Evolutionary conservation across 2,329 filamentous ascomycete species (phyloP), one percentile per base, ranked within the genome.

Genomic region (Aspergillus fumigatiaffinis): DNA sequence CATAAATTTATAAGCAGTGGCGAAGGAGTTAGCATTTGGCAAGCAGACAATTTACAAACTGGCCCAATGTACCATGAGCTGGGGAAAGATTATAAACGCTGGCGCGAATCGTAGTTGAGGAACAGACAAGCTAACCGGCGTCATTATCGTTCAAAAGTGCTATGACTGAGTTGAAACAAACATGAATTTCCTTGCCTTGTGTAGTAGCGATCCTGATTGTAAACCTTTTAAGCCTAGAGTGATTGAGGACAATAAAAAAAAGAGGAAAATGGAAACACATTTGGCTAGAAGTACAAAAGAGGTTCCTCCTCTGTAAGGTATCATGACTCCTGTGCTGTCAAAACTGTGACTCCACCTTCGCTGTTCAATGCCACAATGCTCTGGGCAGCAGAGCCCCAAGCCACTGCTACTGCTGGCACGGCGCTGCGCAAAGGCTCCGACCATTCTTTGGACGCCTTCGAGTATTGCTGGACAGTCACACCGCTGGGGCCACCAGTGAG

Each of bases 401-500:
- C 81, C 50, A 95, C 81, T 21, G 87, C 86, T 29, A 87, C 84
- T 0, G 89, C 88, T 17, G 89, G 83, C 25, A 91, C 83, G 2
- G 88, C 90, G 71, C 85, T 91, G 67, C 88, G 84, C 63, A 97
- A 80, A 9, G 90, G 88, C 79, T 97, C 92, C 48, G 87, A 89
- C 94, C 94, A 99, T 57, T 84, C 82, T 83, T 96, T 99, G 60
- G 85, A 83, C 53, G 86, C 80, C 82, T 97, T 99, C 61, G 84
- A 83, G 76, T 95, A 99, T 68, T 96, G 89, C 73, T 94, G 91
- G 44, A 99, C 90, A 4, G 89, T 90, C 50, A 97, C 79, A 28
- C 92, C 92, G 48, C 88, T 86, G 3, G 88, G 82, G 6, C 93
- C 93, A 3, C 86, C 90, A 12, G 89, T 89, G 26, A 92, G 90